These are phyloP conservation scores for Tolypocladium capitatum DNA, from an alignment of 2,329 filamentous ascomycete species.

Conservation along the genomic window DNA sequence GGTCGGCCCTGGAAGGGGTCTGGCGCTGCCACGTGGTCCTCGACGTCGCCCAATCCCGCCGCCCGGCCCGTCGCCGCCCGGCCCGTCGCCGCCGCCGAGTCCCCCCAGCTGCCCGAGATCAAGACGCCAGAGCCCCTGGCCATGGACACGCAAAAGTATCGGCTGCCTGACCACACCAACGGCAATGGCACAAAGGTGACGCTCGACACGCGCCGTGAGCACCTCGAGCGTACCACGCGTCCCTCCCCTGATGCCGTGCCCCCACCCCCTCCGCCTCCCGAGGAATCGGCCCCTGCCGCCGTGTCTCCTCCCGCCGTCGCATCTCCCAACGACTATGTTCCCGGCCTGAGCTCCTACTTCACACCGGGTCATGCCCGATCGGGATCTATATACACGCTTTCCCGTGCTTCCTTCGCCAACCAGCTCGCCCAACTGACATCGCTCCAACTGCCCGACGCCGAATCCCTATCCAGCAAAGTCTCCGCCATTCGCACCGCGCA, in stretches of 20 bases:
- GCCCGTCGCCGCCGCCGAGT: conserved; percentile 14
- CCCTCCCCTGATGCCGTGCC: conserved; percentile 22
- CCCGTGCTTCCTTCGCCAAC: conserved; percentile 80
- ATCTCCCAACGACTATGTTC: conserved; percentile 28
- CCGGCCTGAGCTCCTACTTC: conserved; percentile 49
- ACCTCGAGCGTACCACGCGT: conserved; percentile 36
- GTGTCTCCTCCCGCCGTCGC: conserved; percentile 13
- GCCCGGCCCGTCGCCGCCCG: conserved; percentile 10
- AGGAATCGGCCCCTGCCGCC: conserved; percentile 24
- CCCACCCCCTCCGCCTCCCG: conserved; percentile 24
- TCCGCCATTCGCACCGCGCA: conserved; percentile 73
- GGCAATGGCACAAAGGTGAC: conserved; percentile 54
- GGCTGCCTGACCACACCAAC: conserved; percentile 56
- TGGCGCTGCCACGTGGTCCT: conserved; percentile 22
- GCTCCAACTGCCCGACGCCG: conserved; percentile 75
- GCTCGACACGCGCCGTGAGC: conserved; percentile 42
- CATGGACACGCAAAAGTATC: conserved; percentile 64
- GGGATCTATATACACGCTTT: conserved; percentile 87
- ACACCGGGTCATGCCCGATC: conserved; percentile 54
- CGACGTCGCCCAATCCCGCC: conserved; percentile 14
- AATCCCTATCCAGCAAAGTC: conserved; percentile 70
- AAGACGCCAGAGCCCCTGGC: conserved; percentile 35
- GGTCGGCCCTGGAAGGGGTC: conserved; percentile 62
- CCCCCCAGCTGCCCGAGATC: conserved; percentile 37
- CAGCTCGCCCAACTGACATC: conserved; percentile 88